Evolutionary conservation across 257 asterid species (phyloP).

Genomic region (Salvia miltiorrhiza): DNA sequence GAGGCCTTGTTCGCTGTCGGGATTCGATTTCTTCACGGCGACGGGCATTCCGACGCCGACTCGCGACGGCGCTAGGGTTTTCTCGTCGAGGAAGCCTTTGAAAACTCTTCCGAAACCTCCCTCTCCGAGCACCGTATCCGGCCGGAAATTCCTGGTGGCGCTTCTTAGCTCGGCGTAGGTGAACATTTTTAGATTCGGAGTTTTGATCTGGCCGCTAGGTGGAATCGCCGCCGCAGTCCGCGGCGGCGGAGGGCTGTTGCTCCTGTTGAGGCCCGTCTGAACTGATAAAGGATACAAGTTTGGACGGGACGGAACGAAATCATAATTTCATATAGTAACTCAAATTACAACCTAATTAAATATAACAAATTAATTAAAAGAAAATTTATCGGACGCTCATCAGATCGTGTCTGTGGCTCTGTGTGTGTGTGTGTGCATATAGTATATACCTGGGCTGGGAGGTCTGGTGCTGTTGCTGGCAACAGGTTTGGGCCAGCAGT

Average conservation of each 20-base stretch:
- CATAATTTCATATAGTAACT: no score
- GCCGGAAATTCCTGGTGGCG: constrained; percentile 55
- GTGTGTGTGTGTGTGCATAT: neutral
- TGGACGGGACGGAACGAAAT: no score
- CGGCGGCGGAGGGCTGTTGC: neutral
- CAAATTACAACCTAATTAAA: no score
- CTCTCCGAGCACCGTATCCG: constrained; percentile 54
- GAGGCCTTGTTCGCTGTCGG: constrained; percentile 86
- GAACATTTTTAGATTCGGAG: constrained; percentile 47
- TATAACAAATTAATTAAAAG: no score
- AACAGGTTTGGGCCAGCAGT: constrained; percentile 45
- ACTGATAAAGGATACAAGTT: neutral
- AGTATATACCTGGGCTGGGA: constrained; percentile 32
- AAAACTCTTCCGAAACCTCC: constrained; percentile 63
- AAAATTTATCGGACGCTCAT: no score
- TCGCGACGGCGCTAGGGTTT: constrained; percentile 60
- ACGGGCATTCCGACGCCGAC: constrained; percentile 78
- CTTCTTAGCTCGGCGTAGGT: constrained; percentile 37
- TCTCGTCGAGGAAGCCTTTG: constrained; percentile 51
- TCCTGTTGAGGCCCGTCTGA: neutral
- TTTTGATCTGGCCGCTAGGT: constrained; percentile 35
- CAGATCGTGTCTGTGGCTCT: no score
- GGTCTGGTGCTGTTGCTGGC: constrained; percentile 23
- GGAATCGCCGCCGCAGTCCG: constrained; percentile 18
- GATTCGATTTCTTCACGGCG: constrained; percentile 82